phyloP scores from a whole-genome alignment of 2,329 filamentous ascomycete species.

The Podosphaera fusca region DNA sequence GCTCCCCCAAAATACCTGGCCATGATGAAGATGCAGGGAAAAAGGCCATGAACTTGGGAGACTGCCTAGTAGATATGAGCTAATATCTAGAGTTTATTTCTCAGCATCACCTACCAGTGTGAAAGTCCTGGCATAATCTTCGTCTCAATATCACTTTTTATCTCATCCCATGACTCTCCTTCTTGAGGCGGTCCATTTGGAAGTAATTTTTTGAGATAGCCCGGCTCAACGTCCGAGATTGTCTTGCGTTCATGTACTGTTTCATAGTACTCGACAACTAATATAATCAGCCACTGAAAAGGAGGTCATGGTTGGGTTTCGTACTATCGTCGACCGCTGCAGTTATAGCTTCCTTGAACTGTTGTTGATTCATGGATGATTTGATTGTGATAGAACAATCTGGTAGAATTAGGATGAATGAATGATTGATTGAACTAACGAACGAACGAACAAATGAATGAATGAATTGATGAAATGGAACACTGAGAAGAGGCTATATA shows the following conservation, averaged over 20 bases:
- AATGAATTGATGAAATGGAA: too few species aligned
- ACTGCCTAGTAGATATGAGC: constrained; percentile 30
- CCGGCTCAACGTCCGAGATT: constrained; percentile 55
- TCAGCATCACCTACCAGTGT: constrained; percentile 41
- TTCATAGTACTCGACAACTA: constrained; percentile 70
- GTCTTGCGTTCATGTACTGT: constrained; percentile 47
- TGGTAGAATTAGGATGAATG: background rate
- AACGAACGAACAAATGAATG: too few species aligned
- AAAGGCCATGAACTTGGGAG: constrained; percentile 88
- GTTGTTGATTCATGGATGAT: constrained; percentile 45
- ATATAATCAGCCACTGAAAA: constrained; percentile 3
- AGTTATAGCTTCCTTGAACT: constrained; percentile 58
- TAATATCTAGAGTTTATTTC: background rate
- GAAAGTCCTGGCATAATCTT: constrained; percentile 85
- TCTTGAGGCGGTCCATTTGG: constrained; percentile 40
- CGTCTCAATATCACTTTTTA: constrained; percentile 60
- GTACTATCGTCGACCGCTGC: constrained; percentile 64
- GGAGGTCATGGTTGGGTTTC: constrained; percentile 13
- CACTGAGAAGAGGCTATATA: too few species aligned
- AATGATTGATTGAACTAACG: background rate
- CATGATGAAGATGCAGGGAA: constrained; percentile 68
- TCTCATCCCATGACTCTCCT: constrained; percentile 52
- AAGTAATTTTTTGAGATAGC: constrained; percentile 63
- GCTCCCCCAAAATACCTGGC: constrained; percentile 70
- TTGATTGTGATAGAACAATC: background rate